Conservation (phyloP, 2,329 filamentous ascomycete genomes). For the Cladosporium cucumerinum region DNA sequence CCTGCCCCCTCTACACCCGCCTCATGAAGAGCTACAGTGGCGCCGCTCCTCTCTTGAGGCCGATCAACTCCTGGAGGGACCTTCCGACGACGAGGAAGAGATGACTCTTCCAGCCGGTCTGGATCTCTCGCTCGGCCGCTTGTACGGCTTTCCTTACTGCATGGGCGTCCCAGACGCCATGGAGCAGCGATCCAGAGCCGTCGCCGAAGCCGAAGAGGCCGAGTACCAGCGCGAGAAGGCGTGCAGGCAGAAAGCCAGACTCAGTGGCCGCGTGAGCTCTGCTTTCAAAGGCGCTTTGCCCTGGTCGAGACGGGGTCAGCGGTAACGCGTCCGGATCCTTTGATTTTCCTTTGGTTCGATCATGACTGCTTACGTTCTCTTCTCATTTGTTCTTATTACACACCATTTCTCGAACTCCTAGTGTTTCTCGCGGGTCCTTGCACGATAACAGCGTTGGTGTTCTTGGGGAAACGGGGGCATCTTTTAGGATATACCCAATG, state of each 20-base stretch:
- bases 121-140: neutral
- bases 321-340: neutral
- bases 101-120: neutral
- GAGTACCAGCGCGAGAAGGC: slow-evolving; percentile 1
- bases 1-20: slow-evolving; percentile 1
- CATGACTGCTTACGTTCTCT: too few relatives aligned
- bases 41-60: neutral
- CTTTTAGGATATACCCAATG: neutral
- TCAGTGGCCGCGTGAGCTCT: neutral
- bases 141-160: neutral
- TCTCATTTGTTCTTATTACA: neutral
- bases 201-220: slow-evolving; percentile 7
- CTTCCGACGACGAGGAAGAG: slow-evolving; percentile 7
- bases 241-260: neutral
- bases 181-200: neutral
- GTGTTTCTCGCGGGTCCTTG: neutral
- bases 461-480: neutral
- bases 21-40: slow-evolving; percentile 7
- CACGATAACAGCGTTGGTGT: neutral
- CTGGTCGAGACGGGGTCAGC: neutral
- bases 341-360: neutral
- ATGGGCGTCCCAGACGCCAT: neutral
- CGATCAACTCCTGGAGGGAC: slow-evolving; percentile 12
- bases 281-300: neutral
- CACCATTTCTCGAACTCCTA: neutral